Percentiles rank a stretch among this genome's conserved stretches.
Conservation (phyloP, 495 filamentous ascomycete species). For the Elasticomyces elasticus region DNA sequence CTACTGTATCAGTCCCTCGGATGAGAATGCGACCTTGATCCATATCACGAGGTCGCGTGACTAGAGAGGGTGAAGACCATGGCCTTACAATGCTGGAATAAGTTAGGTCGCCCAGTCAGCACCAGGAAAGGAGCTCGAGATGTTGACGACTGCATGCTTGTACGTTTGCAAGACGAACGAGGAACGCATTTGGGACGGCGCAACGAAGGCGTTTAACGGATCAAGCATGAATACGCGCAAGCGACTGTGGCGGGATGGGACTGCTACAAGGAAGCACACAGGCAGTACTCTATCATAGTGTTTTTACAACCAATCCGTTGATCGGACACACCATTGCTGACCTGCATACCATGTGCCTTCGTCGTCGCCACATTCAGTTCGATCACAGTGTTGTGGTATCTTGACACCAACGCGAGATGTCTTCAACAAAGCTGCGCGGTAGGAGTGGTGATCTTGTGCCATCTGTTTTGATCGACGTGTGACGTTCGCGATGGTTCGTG, state of each 20-base stretch:
- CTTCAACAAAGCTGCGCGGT: too few relatives aligned
- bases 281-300: neutral
- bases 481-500: neutral
- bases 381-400: too few relatives aligned
- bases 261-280: neutral
- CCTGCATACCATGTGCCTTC: too few relatives aligned
- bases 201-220: neutral
- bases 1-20: slow-evolving; percentile 56
- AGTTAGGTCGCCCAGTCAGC: neutral
- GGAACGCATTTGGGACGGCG: neutral
- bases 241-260: neutral
- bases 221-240: neutral
- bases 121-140: neutral
- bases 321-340: neutral
- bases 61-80: neutral
- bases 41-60: neutral
- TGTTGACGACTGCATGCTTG: slow-evolving; percentile 1
- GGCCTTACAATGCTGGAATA: neutral
- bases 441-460: too few relatives aligned
- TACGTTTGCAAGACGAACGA: neutral
- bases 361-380: too few relatives aligned
- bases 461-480: too few relatives aligned
- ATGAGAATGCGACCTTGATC: neutral
- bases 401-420: too few relatives aligned
- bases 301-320: neutral